Evolutionary conservation across 1,284 basidiomycete species (phyloP), one percentile per base, ranked within the genome.

Genomic region (Fomitiporia mediterranea): DNA sequence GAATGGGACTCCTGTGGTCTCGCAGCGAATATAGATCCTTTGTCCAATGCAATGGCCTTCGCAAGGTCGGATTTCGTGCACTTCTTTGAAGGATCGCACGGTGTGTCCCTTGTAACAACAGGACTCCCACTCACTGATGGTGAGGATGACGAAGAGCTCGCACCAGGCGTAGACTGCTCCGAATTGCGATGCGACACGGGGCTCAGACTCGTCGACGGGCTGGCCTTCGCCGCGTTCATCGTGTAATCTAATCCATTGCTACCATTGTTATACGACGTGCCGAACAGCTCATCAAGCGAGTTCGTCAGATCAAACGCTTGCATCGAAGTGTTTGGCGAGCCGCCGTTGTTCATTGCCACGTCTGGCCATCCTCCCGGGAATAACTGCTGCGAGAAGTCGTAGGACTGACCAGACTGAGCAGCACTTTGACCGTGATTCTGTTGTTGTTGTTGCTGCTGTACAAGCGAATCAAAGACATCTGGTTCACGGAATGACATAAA

Each of bases 401-500:
- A 59, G 28, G 53, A 38, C 13, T 50, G 53, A 15, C 37, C 21
- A n/a, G 32, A 23, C n/a, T 32, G 38, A 7, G 38, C 6, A 21
- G 19, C 23, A 23, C 21, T 35, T 1, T 34, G 51, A 17, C 32
- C 37, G 17, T 34, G 37, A 25, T 35, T 37, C 19, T 54, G 4
- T 35, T 17, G 27, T 34, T 27, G 40, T 15, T 51, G 50, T 37
- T 21, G 17, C 32, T 34, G 32, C 8, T 19, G 48, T 4, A 17
- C 32, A 3, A 50, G 32, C 5, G 32, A 7, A 35, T 42, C 37
- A 32, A 61, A 55, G 17, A 61, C 55, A 57, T 82, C 81, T 1
- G 78, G 75, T 48, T 88, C 84, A 8, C 82, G 79, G 65, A 86
- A 86, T n/a, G 88, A 88, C 75, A 86, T 88, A 74, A 84, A 89